phyloP scores from a whole-genome alignment of 441 rosid species.

The Bocquillonia castaneifolia region DNA sequence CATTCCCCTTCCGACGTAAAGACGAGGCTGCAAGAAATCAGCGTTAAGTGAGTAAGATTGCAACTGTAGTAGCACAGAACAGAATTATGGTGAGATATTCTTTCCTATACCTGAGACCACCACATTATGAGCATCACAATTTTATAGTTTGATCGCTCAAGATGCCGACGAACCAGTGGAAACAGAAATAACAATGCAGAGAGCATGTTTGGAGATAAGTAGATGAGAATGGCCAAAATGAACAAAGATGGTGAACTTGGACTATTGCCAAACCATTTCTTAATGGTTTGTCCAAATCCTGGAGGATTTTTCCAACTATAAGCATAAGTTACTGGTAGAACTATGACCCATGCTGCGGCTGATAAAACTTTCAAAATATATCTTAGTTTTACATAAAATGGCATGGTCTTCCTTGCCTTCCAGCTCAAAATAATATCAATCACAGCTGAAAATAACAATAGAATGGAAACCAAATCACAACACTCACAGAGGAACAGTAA shows the following conservation, averaged over 20 bases:
- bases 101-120: slow-evolving; percentile 91
- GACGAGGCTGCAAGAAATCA: slow-evolving; percentile 69
- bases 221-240: slow-evolving; percentile 72
- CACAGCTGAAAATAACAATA: slow-evolving; percentile 42
- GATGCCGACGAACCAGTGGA: slow-evolving; percentile 85
- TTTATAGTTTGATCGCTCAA: slow-evolving; percentile 83
- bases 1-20: slow-evolving; percentile 99
- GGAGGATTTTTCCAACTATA: slow-evolving; percentile 85
- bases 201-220: slow-evolving; percentile 90
- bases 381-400: slow-evolving; percentile 89
- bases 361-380: slow-evolving; percentile 89
- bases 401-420: slow-evolving; percentile 85
- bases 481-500: too few species aligned
- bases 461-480: too few species aligned
- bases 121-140: slow-evolving; percentile 97
- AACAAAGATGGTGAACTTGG: slow-evolving; percentile 72
- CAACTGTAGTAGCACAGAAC: background rate
- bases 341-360: slow-evolving; percentile 91
- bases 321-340: slow-evolving; percentile 92
- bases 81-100: background rate
- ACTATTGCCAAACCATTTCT: slow-evolving; percentile 84
- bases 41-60: background rate
- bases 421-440: slow-evolving; percentile 91
- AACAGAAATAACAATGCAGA: slow-evolving; percentile 80
- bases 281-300: slow-evolving; percentile 84